A percentile compares a stretch with the other conserved stretches of the same genome.
Conservation (phyloP, 176 grass and related monocot genomes). For the Olyra latifolia region DNA sequence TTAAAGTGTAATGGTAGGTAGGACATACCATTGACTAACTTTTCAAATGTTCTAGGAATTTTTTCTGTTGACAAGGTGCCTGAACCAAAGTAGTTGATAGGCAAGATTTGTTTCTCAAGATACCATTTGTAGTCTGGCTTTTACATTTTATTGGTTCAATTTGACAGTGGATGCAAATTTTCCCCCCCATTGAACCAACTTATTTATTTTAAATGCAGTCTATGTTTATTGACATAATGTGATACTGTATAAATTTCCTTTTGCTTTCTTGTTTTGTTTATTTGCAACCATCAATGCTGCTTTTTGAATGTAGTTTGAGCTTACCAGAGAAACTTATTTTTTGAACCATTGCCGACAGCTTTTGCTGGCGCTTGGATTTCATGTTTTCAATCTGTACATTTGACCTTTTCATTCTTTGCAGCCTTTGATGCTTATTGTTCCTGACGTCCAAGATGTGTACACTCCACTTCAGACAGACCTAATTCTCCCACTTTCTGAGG, state of each 20-base stretch:
- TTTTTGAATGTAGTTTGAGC: not conserved
- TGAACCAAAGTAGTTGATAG: not conserved
- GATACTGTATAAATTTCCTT: not conserved
- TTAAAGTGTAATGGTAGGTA: not conserved
- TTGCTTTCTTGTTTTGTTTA: not conserved
- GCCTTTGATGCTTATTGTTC: conserved; percentile 92
- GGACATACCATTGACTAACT: not conserved
- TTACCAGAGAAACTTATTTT: not conserved
- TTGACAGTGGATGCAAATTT: not conserved
- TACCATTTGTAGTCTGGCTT: not conserved
- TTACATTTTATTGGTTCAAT: not conserved
- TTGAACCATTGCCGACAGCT: not conserved
- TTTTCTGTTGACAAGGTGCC: not conserved
- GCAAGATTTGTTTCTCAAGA: not conserved
- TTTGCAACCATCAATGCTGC: not conserved
- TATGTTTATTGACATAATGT: not conserved
- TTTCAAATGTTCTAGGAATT: not conserved
- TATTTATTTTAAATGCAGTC: not conserved
- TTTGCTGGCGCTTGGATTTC: not conserved
- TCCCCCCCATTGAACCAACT: not conserved
- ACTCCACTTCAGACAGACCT: conserved; percentile 75
- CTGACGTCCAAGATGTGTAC: conserved; percentile 85
- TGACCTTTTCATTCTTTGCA: conserved; percentile 36
- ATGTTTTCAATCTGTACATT: conserved; percentile 4
- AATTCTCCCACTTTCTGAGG: conserved; percentile 75